A percentile compares a stretch with the other conserved stretches of the same genome.
Conservation (phyloP, 805 yeast genomes). For the Sugiyamaella qingdaonensis region DNA sequence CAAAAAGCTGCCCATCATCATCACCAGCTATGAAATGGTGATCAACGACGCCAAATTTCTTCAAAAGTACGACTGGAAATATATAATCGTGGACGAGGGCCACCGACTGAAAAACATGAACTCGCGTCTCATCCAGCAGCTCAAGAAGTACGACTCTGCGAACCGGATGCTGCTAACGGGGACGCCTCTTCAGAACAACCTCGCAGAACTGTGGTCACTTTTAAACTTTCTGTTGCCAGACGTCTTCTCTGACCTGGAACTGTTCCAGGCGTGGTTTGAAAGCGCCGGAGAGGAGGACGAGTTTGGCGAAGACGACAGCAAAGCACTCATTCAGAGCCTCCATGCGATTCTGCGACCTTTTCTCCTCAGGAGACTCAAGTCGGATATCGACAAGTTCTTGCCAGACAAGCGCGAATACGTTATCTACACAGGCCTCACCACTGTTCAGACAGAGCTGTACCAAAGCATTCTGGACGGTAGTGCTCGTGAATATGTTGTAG, state of each 20-base stretch:
- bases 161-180: slow-evolving; percentile 92
- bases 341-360: slow-evolving; percentile 90
- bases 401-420: slow-evolving; percentile 91
- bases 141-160: slow-evolving; percentile 73
- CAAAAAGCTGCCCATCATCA: slow-evolving; percentile 90
- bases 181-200: slow-evolving; percentile 94
- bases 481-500: slow-evolving; percentile 31
- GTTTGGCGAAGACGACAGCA: slow-evolving; percentile 39
- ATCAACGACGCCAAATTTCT: slow-evolving; percentile 95
- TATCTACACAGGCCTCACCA: slow-evolving; percentile 64
- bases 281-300: slow-evolving; percentile 40
- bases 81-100: slow-evolving; percentile 86
- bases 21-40: slow-evolving; percentile 95
- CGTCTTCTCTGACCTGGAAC: slow-evolving; percentile 81
- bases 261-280: slow-evolving; percentile 94
- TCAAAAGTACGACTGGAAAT: slow-evolving; percentile 88
- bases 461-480: slow-evolving; percentile 41
- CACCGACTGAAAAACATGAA: slow-evolving; percentile 85
- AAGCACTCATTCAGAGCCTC: slow-evolving; percentile 57
- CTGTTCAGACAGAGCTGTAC: slow-evolving; percentile 62
- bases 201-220: slow-evolving; percentile 93
- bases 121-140: slow-evolving; percentile 81
- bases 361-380: slow-evolving; percentile 73
- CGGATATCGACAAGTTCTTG: slow-evolving; percentile 59
- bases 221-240: slow-evolving; percentile 90